Percentiles rank a stretch among this genome's conserved stretches.
Evolutionary conservation across 2,329 filamentous ascomycete genomes (phyloP).

Genomic region (Zymoseptoria crescenta): DNA sequence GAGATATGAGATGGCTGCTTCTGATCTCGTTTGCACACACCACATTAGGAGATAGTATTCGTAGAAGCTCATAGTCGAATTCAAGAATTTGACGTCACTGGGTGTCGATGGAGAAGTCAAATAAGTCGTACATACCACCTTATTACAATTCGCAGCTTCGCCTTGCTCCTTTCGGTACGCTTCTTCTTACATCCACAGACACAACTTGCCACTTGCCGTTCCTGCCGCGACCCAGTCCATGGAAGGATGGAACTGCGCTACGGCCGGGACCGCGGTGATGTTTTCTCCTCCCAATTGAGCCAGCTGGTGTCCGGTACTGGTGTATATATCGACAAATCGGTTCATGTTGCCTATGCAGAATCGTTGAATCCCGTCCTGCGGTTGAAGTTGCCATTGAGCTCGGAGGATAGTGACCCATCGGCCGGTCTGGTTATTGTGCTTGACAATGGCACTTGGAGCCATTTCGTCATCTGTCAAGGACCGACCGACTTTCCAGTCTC

Average conservation of each 20-base stretch:
- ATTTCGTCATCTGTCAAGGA: constrained; percentile 55
- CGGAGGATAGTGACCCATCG: constrained; percentile 83
- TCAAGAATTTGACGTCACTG: too few species aligned
- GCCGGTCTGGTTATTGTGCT: constrained; percentile 93
- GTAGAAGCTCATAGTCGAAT: too few species aligned
- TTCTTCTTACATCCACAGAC: constrained; percentile 67
- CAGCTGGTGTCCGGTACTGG: constrained; percentile 72
- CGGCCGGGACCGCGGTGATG: constrained; percentile 90
- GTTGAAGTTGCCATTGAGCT: constrained; percentile 82
- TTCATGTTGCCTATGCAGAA: constrained; percentile 91
- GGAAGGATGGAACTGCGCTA: constrained; percentile 80
- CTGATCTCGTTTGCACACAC: too few species aligned
- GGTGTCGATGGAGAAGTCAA: neutral
- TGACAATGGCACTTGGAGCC: constrained; percentile 59
- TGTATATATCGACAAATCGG: constrained; percentile 84
- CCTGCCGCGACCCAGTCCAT: constrained; percentile 88
- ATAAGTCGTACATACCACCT: neutral
- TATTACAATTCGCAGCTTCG: neutral
- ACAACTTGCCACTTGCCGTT: constrained; percentile 85
- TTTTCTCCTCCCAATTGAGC: constrained; percentile 81
- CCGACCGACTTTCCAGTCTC: constrained; percentile 38
- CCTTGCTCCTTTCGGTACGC: neutral
- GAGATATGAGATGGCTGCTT: neutral
- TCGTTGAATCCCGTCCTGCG: constrained; percentile 71
- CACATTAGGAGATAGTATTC: too few species aligned